Percentiles rank a stretch among this genome's conserved stretches.
phyloP scores from a whole-genome alignment of 2,329 filamentous ascomycete genomes.

The Sporothrix pseudoabietina region DNA sequence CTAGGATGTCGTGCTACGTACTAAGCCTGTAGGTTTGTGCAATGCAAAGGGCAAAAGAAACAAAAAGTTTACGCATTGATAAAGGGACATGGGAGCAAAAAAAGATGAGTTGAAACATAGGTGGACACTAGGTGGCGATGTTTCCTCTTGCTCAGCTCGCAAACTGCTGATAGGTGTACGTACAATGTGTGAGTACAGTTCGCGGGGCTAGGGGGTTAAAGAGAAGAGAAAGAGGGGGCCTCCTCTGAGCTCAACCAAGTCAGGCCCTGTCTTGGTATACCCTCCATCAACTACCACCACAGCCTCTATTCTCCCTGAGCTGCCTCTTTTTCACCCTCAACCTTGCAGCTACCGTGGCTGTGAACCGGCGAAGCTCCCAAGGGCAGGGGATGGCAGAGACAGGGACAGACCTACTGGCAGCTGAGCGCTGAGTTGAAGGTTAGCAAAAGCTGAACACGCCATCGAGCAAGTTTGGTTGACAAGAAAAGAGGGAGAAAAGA shows the following conservation, averaged over 20 bases:
- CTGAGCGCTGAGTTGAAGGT: not conserved
- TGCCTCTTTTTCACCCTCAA: not conserved
- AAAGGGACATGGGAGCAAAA: not conserved
- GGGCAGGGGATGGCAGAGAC: not conserved
- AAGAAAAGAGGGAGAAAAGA: not conserved
- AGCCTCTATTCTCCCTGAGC: not conserved
- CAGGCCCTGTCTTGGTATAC: not conserved
- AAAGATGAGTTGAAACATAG: conserved; percentile 18
- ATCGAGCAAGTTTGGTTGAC: conserved; percentile 12
- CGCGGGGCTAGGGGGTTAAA: not conserved
- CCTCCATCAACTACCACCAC: not conserved
- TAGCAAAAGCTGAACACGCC: not conserved
- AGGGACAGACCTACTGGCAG: not conserved
- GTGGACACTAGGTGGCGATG: conserved; percentile 16
- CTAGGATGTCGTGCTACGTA: not conserved
- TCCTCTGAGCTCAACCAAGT: conserved; percentile 6
- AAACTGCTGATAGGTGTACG: not conserved
- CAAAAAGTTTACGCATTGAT: not conserved
- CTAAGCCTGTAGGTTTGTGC: not conserved
- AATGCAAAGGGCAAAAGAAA: not conserved
- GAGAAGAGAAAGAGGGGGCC: not conserved
- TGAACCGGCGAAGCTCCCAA: conserved; percentile 4
- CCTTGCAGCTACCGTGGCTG: not conserved
- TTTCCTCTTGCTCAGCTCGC: conserved; percentile 18
- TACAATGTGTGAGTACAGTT: not conserved